These are phyloP conservation scores for Cyclotella baltica DNA, from an alignment of 108 stramenopile genomes.

Conservation along the genomic window DNA sequence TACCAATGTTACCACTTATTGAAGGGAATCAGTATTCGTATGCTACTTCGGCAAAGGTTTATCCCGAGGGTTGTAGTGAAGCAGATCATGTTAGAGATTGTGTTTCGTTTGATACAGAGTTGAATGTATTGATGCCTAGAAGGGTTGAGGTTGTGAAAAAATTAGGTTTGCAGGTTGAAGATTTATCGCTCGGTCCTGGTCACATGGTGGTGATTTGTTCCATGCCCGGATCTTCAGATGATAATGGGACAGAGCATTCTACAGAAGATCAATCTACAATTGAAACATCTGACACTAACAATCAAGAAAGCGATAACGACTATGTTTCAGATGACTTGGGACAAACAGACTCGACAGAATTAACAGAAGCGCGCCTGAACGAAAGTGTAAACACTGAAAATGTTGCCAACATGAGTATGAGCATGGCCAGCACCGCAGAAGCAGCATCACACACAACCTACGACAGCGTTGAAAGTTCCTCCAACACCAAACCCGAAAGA, in stretches of 20 bases:
- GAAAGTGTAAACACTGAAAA: constrained; percentile 22
- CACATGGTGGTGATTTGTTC: constrained; percentile 59
- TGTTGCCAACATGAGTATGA: constrained; percentile 4
- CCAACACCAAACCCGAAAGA: constrained; percentile 19
- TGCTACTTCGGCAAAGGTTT: constrained; percentile 41
- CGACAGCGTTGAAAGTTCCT: constrained; percentile 26
- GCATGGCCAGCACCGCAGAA: constrained; percentile 11
- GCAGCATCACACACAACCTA: constrained; percentile 24
- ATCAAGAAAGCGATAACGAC: constrained; percentile 9
- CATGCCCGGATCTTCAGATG: constrained; percentile 21
- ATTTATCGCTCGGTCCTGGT: constrained; percentile 52
- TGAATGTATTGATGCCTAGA: constrained; percentile 73
- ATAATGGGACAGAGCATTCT: constrained; percentile 9
- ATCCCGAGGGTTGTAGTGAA: constrained; percentile 49
- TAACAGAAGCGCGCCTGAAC: constrained; percentile 21
- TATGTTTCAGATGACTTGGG: constrained; percentile 12
- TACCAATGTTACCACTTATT: constrained; percentile 50
- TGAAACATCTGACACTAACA: constrained; percentile 3
- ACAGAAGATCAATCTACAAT: constrained; percentile 8
- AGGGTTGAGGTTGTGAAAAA: constrained; percentile 59
- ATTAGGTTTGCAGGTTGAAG: constrained; percentile 53
- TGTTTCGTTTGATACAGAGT: constrained; percentile 70
- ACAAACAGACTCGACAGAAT: constrained; percentile 14
- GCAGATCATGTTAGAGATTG: constrained; percentile 51
- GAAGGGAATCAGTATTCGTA: constrained; percentile 50